Base-by-base conservation (phyloP, 768 basidiomycete genomes). In the Collybia sp. region DNA sequence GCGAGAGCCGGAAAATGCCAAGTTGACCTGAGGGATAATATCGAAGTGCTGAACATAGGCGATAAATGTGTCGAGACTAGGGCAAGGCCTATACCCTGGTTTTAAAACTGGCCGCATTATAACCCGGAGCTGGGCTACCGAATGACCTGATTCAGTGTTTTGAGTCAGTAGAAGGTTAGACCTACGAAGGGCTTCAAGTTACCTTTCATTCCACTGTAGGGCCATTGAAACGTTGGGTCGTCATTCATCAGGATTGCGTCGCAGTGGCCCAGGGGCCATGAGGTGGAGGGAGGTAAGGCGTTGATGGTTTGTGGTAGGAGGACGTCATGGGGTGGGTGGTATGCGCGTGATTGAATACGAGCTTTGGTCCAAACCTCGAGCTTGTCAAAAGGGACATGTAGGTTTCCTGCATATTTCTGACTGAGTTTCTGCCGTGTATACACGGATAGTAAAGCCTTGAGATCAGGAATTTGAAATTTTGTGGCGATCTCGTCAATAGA, bases 361-460 rank as follows among this genome's bases (percentile, higher is more conserved):
- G 34, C 12, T 12, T 13, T 15, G 8, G 12, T 44, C 66, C 65
- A 67, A 8, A 65, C 49, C 35, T 62, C 47, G n/a, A 66, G 42
- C 37, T 56, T 42, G 5, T 44, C 25, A 43, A 59, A 54, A 9
- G 62, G 16, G 13, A 16, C 16, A 6, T 17, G 19, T 30, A 30
- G 13, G 17, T n/a, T n/a, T n/a, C n/a, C n/a, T n/a, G n/a, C n/a
- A n/a, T n/a, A n/a, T n/a, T n/a, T n/a, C n/a, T n/a, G n/a, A n/a
- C n/a, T n/a, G n/a, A n/a, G n/a, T n/a, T n/a, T n/a, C 31, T 36
- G 45, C 12, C 40, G 34, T 19, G 56, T 40, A 43, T 57, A 63
- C 42, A 60, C 47, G 5, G 49, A 47, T 6, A 68, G 51, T 6
- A 61, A 61, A 1, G 56, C 34, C 9, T 45, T 53, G 16, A 68